Evolutionary conservation across 495 filamentous ascomycete genomes (phyloP).

Genomic region (Zalerion maritima): DNA sequence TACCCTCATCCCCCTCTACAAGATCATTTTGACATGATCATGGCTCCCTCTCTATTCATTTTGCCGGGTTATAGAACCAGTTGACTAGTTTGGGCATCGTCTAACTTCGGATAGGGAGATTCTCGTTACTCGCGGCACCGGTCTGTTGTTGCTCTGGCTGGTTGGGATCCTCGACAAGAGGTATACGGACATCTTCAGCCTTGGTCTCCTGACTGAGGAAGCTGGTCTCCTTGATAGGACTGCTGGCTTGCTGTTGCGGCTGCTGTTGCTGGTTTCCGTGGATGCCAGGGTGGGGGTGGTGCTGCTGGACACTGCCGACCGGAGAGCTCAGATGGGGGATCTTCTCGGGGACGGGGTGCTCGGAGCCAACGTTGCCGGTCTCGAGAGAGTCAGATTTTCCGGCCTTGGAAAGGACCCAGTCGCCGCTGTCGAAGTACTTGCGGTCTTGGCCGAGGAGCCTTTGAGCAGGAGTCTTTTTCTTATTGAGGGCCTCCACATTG

Average conservation of each 20-base stretch:
- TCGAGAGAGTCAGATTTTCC: slow-evolving; percentile 92
- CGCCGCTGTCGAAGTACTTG: slow-evolving; percentile 97
- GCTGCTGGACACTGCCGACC: slow-evolving; percentile 25
- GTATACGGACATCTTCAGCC: slow-evolving; percentile 42
- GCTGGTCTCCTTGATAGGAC: slow-evolving; percentile 76
- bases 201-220: slow-evolving; percentile 65
- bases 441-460: too few species aligned
- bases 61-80: too few species aligned
- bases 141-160: slow-evolving; percentile 6
- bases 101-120: slow-evolving; percentile 49
- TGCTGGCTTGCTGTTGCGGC: slow-evolving; percentile 46
- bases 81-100: too few species aligned
- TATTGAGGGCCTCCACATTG: too few species aligned
- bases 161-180: slow-evolving; percentile 3
- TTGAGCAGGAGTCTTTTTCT: too few species aligned
- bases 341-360: slow-evolving; percentile 90
- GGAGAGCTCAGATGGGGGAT: slow-evolving; percentile 85
- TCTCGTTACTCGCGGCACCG: slow-evolving; percentile 27
- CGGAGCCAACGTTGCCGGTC: slow-evolving; percentile 81
- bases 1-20: too few species aligned
- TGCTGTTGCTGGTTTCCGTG: slow-evolving; percentile 29
- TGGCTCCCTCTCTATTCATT: too few species aligned
- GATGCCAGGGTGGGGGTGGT: slow-evolving; percentile 26
- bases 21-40: too few species aligned
- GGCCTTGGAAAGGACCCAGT: slow-evolving; percentile 96